Base-by-base conservation (phyloP, 306 rosid genomes). In the Acacia confusa region DNA sequence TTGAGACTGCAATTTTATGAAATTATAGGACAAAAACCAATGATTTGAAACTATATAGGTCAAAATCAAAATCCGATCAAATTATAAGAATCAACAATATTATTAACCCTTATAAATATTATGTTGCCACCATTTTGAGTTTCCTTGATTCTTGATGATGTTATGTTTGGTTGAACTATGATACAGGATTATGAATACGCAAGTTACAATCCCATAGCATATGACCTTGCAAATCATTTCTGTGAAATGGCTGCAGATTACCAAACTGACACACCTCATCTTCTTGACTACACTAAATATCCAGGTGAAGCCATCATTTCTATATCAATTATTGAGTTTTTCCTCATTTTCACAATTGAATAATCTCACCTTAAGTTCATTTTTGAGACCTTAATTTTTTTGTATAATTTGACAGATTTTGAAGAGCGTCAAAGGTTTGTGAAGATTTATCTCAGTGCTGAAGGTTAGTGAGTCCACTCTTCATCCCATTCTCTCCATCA, bases 201-300 rank as follows among this genome's bases (percentile, higher is more conserved):
- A 76, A 83, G 91, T 77, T 89, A 86, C 85, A 89, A 89, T 75
- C 90, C 95, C 24, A 66, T 91, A 7, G 90, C 91, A 14, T 91
- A 82, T 64, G 95, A 91, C 78, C 69, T 91, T 27, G 95, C 92
- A 40, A 91, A 91, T 75, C 95, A 91, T 72, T 91, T 91, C 76
- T 91, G 95, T 81, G 95, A 91, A 81, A 89, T 91, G 95, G 85
- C 58, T 16, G 95, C 95, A 16, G 64, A 91, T 79, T 91, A 91
- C 84, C 92, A 91, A 38, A 78, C 91, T 48, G 90, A 91, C 20
- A 75, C 83, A 25, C 92, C 95, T 47, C 92, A 91, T 76, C 4
- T 87, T 19, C 77, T 91, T 83, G 92, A 91, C 85, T 91, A 89
- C n/a, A 82, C 64, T 34, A 84, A 79, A 74, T 91, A 91, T 80